Conservation (phyloP, 805 yeast species). For the Cyberlindnera misumaiensis region DNA sequence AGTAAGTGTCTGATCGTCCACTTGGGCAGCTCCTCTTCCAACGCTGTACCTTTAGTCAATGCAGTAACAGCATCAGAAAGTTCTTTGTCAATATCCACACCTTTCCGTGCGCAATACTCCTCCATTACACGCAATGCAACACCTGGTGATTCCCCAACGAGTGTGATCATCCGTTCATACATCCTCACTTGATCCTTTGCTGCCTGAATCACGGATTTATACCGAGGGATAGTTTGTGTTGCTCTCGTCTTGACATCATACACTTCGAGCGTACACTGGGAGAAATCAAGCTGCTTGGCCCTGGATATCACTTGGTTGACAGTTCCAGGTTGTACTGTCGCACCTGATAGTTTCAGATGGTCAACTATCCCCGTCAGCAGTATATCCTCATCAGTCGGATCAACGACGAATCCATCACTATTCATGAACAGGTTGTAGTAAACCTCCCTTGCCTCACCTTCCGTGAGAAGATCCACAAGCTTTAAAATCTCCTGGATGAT, state of each 20-base stretch:
- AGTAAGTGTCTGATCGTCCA: conserved; percentile 26
- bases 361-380: conserved; percentile 64
- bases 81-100: conserved; percentile 41
- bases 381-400: conserved; percentile 25
- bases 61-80: conserved; percentile 36
- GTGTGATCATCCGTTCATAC: conserved; percentile 44
- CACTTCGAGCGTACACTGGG: conserved; percentile 22
- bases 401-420: conserved; percentile 7
- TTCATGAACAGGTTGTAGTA: conserved; percentile 31
- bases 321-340: not conserved
- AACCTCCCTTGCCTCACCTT: conserved; percentile 57
- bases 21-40: conserved; percentile 4
- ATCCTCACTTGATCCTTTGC: conserved; percentile 56
- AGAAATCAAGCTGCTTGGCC: not conserved
- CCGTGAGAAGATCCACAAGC: conserved; percentile 32
- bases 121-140: conserved; percentile 36
- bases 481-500: conserved; percentile 40
- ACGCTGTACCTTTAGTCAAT: conserved; percentile 29
- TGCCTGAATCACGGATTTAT: conserved; percentile 39
- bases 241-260: conserved; percentile 61
- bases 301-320: not conserved
- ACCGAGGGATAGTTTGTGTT: conserved; percentile 37
- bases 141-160: conserved; percentile 23
- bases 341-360: conserved; percentile 25
- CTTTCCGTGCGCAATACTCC: conserved; percentile 41